Base-by-base conservation (phyloP, 2,329 filamentous ascomycete genomes). In the Mollisia scopiformis region DNA sequence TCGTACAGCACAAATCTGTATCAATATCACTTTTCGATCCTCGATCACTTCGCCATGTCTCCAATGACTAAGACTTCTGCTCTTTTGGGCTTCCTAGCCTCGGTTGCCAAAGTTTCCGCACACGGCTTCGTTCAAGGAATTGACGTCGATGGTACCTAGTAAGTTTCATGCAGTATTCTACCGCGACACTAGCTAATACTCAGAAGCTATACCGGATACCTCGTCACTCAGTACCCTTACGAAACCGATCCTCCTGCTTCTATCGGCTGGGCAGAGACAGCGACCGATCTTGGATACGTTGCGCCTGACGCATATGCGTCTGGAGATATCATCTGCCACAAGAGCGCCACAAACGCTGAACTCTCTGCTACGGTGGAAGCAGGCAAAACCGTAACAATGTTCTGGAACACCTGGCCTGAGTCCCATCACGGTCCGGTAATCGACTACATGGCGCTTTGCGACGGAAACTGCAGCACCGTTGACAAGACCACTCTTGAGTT, bases 241-340 rank as follows among this genome's bases (percentile, higher is more conserved):
- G 43, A 54, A 47, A 50, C 58, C 6, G 57, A 30, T 43, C 68
- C 68, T 19, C 72, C 70, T n/a, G 69, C 54, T 31, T 63, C 67
- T 16, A 67, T 76, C 55, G 79, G 77, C 23, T 81, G 79, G 79
- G 75, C 62, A 16, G 67, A 77, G 55, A 69, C 72, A 31, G 77
- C 82, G 60, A 70, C 67, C 2, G 77, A 79, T 67, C 79, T 80
- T 62, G 78, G 80, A 27, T 82, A 78, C 72, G 80, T 85, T 56
- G 77, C 77, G 21, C 82, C 83, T 4, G 75, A 73, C 55, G 72
- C 73, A 39, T 80, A 77, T 64, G 67, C 62, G 13, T 64, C 65
- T 35, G 69, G 74, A 0, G 79, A 82, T 52, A 83, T 84, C 65
- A 77, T 81, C 70, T 84, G 82, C 71, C 80, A 83, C 71, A 75